Evolutionary conservation across 1,284 basidiomycete species (phyloP).

Genomic region (Rhodotorula sp.): DNA sequence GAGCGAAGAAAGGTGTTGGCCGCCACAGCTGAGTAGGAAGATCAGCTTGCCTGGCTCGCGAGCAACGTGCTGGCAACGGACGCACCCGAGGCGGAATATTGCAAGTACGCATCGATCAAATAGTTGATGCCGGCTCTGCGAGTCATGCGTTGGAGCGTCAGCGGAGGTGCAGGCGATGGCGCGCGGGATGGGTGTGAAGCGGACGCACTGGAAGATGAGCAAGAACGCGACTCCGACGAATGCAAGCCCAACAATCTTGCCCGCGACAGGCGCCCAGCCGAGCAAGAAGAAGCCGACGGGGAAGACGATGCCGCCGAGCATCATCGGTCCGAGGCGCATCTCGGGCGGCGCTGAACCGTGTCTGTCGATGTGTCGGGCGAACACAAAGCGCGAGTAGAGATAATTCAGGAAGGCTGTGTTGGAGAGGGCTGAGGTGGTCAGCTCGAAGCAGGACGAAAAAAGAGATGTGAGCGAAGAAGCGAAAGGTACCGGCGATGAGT

Average conservation of each 20-base stretch:
- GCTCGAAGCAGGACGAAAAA: no score
- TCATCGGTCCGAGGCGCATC: conserved; percentile 41
- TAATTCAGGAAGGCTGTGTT: conserved; percentile 45
- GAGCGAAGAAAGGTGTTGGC: conserved; percentile 52
- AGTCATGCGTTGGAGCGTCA: neutral
- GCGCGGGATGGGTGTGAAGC: neutral
- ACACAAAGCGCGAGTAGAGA: conserved; percentile 44
- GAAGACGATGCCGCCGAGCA: conserved; percentile 48
- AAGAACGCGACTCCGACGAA: conserved; percentile 49
- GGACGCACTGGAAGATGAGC: conserved; percentile 46
- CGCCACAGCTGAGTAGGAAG: neutral
- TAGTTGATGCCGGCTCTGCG: conserved; percentile 11
- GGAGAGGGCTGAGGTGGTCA: no score
- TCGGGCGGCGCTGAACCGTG: conserved; percentile 46
- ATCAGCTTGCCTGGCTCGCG: no score
- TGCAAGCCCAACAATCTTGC: conserved; percentile 46
- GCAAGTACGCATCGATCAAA: conserved; percentile 32
- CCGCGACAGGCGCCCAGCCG: conserved; percentile 48
- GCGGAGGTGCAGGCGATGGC: neutral
- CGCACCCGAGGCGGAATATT: conserved; percentile 31
- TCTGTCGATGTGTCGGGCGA: conserved; percentile 44
- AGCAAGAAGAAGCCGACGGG: conserved; percentile 50
- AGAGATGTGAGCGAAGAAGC: no score
- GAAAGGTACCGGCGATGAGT: conserved; percentile 37
- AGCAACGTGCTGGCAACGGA: neutral